Evolutionary conservation across 371 early-diverging fungal species (phyloP), one percentile per base, ranked within the genome.

Genomic region (Batrachochytrium dendrobatidis): DNA sequence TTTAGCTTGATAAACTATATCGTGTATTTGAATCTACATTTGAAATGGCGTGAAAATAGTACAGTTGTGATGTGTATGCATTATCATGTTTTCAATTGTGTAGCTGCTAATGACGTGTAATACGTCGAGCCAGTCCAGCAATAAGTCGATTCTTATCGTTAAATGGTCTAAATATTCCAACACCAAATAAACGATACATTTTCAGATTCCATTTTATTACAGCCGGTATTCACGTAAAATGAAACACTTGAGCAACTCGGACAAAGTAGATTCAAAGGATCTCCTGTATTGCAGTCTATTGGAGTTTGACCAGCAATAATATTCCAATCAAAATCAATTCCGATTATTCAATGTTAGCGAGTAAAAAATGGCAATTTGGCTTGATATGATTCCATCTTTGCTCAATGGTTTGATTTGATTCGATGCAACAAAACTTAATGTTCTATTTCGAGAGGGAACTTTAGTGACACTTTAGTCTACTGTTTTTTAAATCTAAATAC

Each of bases 331-430:
- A 80, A 71, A 54, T 83, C 83, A 34, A 83, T 80, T 26, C 83
- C 81, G 80, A 83, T 43, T 77, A 77, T 59, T 83, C 83, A 30
- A 83, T 74, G 35, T 75, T 77, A 12, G 81, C 81, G 80, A 67
- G 60, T 83, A 79, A 28, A 80, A 61, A 35, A 82, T 82, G 1
- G 71, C 73, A 10, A 79, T 73, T 32, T 80, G 68, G 43, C 74
- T 67, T 25, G 33, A 64, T 31, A 72, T 50, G 17, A 69, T 68
- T 34, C 73, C 75, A 3, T 70, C 78, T 33, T 66, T 73, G 53
- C 75, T 71, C 25, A 65, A 63, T 49, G 66, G 64, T 35, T 71
- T 73, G 1, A 69, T 66, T 43, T 65, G 64, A 7, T 68, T 62
- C 1, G 75, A 73, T 18, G 67, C 68, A 18, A 81, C 69, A 59